Conservation (phyloP, 345 rosid genomes). For the Dipteronia dyeriana region DNA sequence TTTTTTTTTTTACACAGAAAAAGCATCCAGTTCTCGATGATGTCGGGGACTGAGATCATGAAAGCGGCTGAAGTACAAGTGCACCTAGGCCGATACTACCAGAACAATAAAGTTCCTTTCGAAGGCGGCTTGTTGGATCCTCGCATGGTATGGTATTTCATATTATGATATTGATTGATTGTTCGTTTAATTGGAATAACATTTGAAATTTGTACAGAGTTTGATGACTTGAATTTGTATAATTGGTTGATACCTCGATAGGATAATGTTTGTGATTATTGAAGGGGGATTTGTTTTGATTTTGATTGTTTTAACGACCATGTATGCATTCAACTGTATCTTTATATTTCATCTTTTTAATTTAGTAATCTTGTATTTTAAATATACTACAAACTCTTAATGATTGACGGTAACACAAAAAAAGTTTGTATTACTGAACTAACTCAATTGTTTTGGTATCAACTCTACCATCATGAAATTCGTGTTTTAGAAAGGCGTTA, state of each 20-base stretch:
- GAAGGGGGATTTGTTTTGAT: no score
- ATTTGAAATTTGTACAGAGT: background rate
- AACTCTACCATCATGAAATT: background rate
- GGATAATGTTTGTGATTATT: no score
- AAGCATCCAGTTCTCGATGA: constrained; percentile 67
- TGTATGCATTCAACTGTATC: no score
- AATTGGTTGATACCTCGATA: no score
- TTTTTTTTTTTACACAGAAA: constrained; percentile 44
- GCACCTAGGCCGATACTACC: constrained; percentile 58
- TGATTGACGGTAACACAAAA: no score
- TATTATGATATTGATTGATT: constrained; percentile 1
- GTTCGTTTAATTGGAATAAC: background rate
- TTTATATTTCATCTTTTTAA: no score
- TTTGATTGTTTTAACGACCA: no score
- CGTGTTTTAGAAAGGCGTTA: background rate
- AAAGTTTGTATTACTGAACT: no score
- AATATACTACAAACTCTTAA: no score
- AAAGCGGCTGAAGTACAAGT: constrained; percentile 86
- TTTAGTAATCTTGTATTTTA: no score
- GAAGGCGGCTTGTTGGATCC: constrained; percentile 83
- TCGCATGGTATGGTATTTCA: constrained; percentile 55
- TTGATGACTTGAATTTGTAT: background rate
- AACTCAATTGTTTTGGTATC: background rate
- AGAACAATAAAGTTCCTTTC: constrained; percentile 40
- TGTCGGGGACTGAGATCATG: constrained; percentile 65